Evolutionary conservation across 2,329 filamentous ascomycete genomes (phyloP).

Genomic region (Hymenoscyphus fructigenus): DNA sequence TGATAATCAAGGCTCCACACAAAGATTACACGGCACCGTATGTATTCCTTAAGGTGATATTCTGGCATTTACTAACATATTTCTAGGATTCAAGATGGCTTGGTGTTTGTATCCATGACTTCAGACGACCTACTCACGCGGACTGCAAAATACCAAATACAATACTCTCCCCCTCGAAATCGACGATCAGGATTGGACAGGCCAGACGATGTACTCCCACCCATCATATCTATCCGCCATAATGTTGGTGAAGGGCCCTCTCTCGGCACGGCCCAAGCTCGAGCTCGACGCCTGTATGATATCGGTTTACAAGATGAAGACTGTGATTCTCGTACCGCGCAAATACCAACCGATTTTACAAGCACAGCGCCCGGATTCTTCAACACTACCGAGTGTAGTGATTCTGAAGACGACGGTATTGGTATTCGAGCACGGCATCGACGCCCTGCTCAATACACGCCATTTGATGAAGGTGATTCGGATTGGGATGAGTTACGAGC

Average conservation of each 20-base stretch:
- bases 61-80: slow-evolving; percentile 23
- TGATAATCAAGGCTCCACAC: slow-evolving; percentile 83
- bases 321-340: slow-evolving; percentile 48
- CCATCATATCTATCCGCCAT: slow-evolving; percentile 53
- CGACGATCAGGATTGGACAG: slow-evolving; percentile 29
- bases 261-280: slow-evolving; percentile 45
- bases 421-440: slow-evolving; percentile 35
- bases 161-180: slow-evolving; percentile 47
- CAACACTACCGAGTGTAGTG: slow-evolving; percentile 60
- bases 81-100: slow-evolving; percentile 77
- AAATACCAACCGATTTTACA: slow-evolving; percentile 57
- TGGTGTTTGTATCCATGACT: slow-evolving; percentile 89
- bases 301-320: slow-evolving; percentile 39
- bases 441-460: slow-evolving; percentile 37
- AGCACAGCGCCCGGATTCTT: slow-evolving; percentile 48
- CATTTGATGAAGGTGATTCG: slow-evolving; percentile 11
- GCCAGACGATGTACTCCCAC: slow-evolving; percentile 33
- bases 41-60: slow-evolving; percentile 41
- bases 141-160: slow-evolving; percentile 74
- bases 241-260: slow-evolving; percentile 52
- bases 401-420: slow-evolving; percentile 51
- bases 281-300: slow-evolving; percentile 47
- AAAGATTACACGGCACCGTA: slow-evolving; percentile 83
- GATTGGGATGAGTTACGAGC: slow-evolving; percentile 22
- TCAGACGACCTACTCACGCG: slow-evolving; percentile 71